phyloP scores from a whole-genome alignment of 2,329 filamentous ascomycete genomes.

The Acrodontium crateriforme region DNA sequence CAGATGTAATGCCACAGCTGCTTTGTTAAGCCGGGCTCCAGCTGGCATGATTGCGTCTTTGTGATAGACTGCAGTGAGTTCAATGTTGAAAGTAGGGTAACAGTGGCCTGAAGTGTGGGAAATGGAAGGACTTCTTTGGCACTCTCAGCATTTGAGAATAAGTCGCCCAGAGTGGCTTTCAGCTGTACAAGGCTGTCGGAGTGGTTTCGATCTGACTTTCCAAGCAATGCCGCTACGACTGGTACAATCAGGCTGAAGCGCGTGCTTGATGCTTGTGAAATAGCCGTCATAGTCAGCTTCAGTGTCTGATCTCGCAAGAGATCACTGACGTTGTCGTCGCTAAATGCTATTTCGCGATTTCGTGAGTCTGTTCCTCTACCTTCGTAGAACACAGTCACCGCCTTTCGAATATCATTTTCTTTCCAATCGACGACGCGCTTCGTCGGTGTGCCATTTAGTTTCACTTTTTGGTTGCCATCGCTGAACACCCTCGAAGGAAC shows the following conservation, averaged over 20 bases:
- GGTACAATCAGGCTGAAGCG: neutral
- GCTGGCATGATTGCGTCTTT: neutral
- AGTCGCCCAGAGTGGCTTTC: neutral
- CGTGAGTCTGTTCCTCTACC: neutral
- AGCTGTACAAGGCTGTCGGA: neutral
- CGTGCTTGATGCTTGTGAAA: neutral
- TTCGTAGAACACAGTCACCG: neutral
- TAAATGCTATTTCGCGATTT: too few species aligned
- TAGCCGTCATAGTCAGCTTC: neutral
- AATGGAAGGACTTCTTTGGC: neutral
- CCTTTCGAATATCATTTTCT: neutral
- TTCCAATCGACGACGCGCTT: too few species aligned
- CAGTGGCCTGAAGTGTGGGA: neutral
- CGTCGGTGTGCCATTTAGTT: too few species aligned
- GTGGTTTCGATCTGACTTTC: neutral
- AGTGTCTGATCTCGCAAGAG: neutral
- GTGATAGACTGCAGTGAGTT: neutral
- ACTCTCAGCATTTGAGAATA: neutral
- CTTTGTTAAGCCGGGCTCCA: slow-evolving; percentile 55
- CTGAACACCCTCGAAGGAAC: slow-evolving; percentile 7
- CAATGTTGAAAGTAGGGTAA: neutral
- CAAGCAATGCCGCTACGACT: neutral
- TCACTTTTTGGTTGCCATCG: neutral
- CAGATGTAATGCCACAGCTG: slow-evolving; percentile 71
- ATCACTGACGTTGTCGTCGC: neutral